Evolutionary conservation across 805 yeast genomes (phyloP).

Genomic region (Lipomyces starkeyi): DNA sequence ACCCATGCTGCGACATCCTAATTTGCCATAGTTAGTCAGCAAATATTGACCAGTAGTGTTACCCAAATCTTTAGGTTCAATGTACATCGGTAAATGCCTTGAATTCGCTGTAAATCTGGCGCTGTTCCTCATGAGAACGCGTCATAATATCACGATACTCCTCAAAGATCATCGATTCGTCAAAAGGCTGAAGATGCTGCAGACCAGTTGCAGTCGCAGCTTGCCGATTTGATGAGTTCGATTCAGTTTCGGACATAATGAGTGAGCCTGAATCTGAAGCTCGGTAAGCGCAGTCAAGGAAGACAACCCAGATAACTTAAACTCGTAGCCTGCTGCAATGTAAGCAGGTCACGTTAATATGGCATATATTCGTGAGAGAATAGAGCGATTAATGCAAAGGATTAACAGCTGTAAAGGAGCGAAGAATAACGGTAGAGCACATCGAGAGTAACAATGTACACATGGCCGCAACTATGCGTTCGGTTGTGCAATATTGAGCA

Average conservation of each 20-base stretch:
- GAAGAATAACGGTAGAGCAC: background rate
- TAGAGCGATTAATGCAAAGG: too few species aligned
- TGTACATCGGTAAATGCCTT: constrained; percentile 21
- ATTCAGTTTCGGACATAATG: background rate
- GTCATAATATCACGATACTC: constrained; percentile 26
- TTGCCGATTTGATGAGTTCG: constrained; percentile 1
- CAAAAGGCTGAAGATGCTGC: constrained; percentile 4
- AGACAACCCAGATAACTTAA: too few species aligned
- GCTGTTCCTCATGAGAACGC: constrained; percentile 26
- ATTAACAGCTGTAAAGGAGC: too few species aligned
- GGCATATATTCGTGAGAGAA: too few species aligned
- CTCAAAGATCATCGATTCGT: constrained; percentile 15
- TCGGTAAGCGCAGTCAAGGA: background rate
- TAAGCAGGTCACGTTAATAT: too few species aligned
- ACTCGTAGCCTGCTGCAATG: background rate
- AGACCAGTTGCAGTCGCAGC: background rate
- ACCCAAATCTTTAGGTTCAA: background rate
- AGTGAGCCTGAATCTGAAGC: background rate
- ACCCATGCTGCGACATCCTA: constrained; percentile 26
- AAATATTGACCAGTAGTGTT: background rate
- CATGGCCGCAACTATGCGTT: too few species aligned
- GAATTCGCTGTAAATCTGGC: constrained; percentile 20
- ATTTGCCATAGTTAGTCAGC: background rate
- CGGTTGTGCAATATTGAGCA: too few species aligned
- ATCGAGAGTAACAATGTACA: background rate